Conservation (phyloP, 257 asterid species). For the Linderniella brevidens region DNA sequence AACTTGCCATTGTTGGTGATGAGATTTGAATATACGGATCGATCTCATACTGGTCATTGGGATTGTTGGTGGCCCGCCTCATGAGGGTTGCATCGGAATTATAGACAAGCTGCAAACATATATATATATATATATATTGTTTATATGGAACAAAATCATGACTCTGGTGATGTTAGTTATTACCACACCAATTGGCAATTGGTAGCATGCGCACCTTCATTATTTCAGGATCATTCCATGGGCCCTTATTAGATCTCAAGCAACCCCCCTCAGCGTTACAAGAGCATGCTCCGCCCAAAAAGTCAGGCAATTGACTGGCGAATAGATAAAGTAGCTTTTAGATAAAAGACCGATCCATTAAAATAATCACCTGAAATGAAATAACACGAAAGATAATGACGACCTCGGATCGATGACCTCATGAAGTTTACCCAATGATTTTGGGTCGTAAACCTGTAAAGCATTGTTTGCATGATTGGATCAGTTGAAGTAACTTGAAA, state of each 20-base stretch:
- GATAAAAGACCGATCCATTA: constrained; percentile 4
- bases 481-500: constrained; percentile 12
- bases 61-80: constrained; percentile 19
- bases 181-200: not conserved
- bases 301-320: constrained; percentile 79
- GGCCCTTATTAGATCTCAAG: constrained; percentile 81
- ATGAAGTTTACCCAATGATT: constrained; percentile 56
- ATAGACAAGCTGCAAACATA: constrained; percentile 37
- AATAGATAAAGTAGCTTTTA: constrained; percentile 9
- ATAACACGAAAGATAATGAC: constrained; percentile 12
- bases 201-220: constrained; percentile 50
- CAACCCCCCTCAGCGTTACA: constrained; percentile 84
- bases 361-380: constrained; percentile 8
- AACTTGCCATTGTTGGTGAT: constrained; percentile 38
- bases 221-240: constrained; percentile 89
- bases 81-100: constrained; percentile 30
- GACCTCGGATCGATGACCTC: constrained; percentile 78
- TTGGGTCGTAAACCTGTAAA: constrained; percentile 62
- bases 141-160: constrained; percentile 1
- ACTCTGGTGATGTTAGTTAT: not conserved
- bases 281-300: constrained; percentile 82
- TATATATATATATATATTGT: no score
- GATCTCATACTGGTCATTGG: not conserved
- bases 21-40: constrained; percentile 18
- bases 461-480: constrained; percentile 3